Base-by-base conservation (phyloP, 768 basidiomycete species). In the Boletus huronensis region DNA sequence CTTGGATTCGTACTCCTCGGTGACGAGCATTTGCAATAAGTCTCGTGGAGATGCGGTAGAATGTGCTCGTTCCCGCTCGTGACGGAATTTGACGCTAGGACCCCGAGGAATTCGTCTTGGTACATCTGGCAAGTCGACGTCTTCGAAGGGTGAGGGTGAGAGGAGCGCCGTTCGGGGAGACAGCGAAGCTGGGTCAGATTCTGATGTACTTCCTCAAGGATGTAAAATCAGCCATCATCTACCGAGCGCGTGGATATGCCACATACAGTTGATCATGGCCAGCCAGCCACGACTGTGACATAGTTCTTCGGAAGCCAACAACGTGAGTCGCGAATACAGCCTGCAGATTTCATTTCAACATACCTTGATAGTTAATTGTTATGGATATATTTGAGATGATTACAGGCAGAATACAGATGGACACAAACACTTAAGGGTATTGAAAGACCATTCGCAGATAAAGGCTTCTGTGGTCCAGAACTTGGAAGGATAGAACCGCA, bases 1-100 rank as follows among this genome's bases (percentile, higher is more conserved):
- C n/a, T 67, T 69, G 16, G 66, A 59, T 46, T 78, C 75, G 49
- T 75, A 73, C 47, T 78, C 77, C 23, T 75, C 75, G 49, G 57
- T 69, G 35, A 79, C 65, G 28, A 78, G 67, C 29, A 75, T 56
- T 2, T 58, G 52, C 41, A 76, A 32, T 4, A 77, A 58, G 35
- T 74, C 71, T 2, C 60, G 62, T 0, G 59, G 31, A 5, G 72
- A 66, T 6, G 66, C 56, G 19, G 64, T 58, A 1, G 70, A 69
- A 46, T 75, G 72, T 0, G 56, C 65, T 6, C 70, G 63, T 45
- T 75, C 72, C 21, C 75, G 64, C 35, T 71, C 68, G 14, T 63
- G 70, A 13, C 72, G 64, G 52, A 68, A 75, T 32, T 67, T 66
- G 25, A 60, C 29, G 23, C 67, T 61, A 1, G 74, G 74, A 0